Evolutionary conservation across 768 basidiomycete species (phyloP).

Genomic region (Hysterangium stoloniferum): DNA sequence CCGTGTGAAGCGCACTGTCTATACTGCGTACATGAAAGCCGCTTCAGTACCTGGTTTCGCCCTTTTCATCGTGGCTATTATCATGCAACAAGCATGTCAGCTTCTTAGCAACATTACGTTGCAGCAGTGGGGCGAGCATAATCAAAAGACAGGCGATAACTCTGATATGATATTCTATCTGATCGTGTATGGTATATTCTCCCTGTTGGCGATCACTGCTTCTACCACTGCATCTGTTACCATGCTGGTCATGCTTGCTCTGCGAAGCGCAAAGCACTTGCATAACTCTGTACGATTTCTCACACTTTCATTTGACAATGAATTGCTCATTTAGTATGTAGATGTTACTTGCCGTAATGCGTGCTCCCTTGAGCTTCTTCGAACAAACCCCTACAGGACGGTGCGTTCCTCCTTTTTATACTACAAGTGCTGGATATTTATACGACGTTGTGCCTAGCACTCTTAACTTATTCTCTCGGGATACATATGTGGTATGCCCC

Average conservation of each 20-base stretch:
- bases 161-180: constrained; percentile 52
- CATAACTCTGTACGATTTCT: constrained; percentile 59
- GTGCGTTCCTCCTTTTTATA: constrained; percentile 33
- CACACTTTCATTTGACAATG: not conserved
- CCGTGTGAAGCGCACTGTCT: constrained; percentile 69
- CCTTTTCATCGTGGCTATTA: constrained; percentile 50
- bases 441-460: constrained; percentile 38
- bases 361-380: constrained; percentile 81
- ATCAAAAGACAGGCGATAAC: constrained; percentile 51
- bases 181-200: constrained; percentile 60
- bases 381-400: constrained; percentile 82
- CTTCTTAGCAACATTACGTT: constrained; percentile 60
- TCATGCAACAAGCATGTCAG: constrained; percentile 49
- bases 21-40: constrained; percentile 68
- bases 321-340: too few relatives aligned
- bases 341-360: constrained; percentile 78
- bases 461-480: constrained; percentile 86
- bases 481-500: constrained; percentile 55
- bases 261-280: constrained; percentile 64
- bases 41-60: constrained; percentile 68
- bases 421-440: not conserved
- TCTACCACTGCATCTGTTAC: constrained; percentile 3
- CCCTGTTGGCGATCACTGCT: constrained; percentile 48
- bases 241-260: constrained; percentile 70
- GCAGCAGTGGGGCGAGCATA: constrained; percentile 79